Evolutionary conservation across 208 protist species (phyloP).

Genomic region (Leishmania tropica): DNA sequence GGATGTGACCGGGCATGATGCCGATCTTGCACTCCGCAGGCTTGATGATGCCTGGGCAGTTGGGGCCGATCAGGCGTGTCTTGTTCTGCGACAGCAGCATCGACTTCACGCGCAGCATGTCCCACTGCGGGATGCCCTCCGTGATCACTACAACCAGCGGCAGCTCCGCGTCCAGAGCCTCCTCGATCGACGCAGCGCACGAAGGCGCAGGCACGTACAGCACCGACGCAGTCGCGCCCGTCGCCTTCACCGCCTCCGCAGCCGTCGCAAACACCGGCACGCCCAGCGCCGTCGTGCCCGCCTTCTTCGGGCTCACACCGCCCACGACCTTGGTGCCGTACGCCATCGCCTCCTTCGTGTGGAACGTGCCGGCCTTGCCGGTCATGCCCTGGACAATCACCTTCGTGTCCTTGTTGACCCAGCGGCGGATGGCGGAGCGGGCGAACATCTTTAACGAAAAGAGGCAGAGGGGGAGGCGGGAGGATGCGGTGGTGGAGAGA

Average conservation of each 20-base stretch:
- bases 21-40: slow-evolving; percentile 99
- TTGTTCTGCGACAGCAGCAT: slow-evolving; percentile 93
- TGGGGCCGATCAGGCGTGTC: slow-evolving; percentile 97
- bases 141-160: slow-evolving; percentile 98
- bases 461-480: not conserved
- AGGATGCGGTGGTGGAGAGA: not conserved
- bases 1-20: slow-evolving; percentile 99
- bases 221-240: slow-evolving; percentile 94
- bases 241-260: slow-evolving; percentile 90
- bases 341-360: slow-evolving; percentile 96
- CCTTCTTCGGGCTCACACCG: slow-evolving; percentile 97
- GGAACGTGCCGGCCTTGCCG: slow-evolving; percentile 98
- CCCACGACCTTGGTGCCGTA: slow-evolving; percentile 99
- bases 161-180: slow-evolving; percentile 98
- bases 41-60: slow-evolving; percentile 98
- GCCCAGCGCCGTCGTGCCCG: slow-evolving; percentile 93
- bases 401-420: slow-evolving; percentile 96
- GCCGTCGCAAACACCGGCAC: slow-evolving; percentile 96
- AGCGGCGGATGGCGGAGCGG: slow-evolving; percentile 59
- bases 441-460: slow-evolving; percentile 50
- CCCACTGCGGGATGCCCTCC: slow-evolving; percentile 99
- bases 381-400: slow-evolving; percentile 99
- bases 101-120: slow-evolving; percentile 96
- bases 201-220: slow-evolving; percentile 98
- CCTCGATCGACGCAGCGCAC: slow-evolving; percentile 96